phyloP scores from a whole-genome alignment of 495 filamentous ascomycete genomes.

The Penicillium crystallinum region DNA sequence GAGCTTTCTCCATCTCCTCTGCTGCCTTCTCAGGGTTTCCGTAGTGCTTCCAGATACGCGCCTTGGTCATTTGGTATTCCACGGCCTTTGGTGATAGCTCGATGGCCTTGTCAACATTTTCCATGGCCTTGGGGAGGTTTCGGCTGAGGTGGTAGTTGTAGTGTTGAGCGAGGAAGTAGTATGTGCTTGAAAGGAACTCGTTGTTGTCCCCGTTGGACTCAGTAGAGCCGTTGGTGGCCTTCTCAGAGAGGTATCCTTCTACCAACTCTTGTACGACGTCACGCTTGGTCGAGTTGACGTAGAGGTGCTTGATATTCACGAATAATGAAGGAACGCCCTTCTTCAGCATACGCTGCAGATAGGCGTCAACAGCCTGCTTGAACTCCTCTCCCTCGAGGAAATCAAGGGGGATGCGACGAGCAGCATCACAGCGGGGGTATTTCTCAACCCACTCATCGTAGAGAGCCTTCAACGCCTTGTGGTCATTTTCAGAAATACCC shows the following conservation, averaged over 20 bases:
- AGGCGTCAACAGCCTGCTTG: slow-evolving; percentile 68
- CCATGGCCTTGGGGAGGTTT: slow-evolving; percentile 72
- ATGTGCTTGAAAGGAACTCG: slow-evolving; percentile 65
- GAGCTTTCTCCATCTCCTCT: slow-evolving; percentile 82
- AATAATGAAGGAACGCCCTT: slow-evolving; percentile 97
- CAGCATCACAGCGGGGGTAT: slow-evolving; percentile 76
- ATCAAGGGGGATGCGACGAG: slow-evolving; percentile 80
- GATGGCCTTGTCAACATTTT: slow-evolving; percentile 77
- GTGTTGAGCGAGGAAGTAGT: slow-evolving; percentile 94
- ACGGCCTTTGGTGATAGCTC: slow-evolving; percentile 70
- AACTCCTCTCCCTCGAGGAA: slow-evolving; percentile 86
- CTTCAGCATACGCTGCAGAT: slow-evolving; percentile 79
- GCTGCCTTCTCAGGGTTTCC: slow-evolving; percentile 77
- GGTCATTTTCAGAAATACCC: slow-evolving; percentile 56
- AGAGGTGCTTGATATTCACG: slow-evolving; percentile 90
- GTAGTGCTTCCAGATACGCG: slow-evolving; percentile 89
- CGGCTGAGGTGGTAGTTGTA: slow-evolving; percentile 90
- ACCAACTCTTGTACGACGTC: slow-evolving; percentile 69
- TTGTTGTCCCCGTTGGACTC: slow-evolving; percentile 49
- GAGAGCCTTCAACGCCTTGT: slow-evolving; percentile 58
- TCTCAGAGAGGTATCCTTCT: slow-evolving; percentile 62
- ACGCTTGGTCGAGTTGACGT: slow-evolving; percentile 70
- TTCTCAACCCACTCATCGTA: slow-evolving; percentile 81
- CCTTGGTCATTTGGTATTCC: slow-evolving; percentile 93
- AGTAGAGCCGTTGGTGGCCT: slow-evolving; percentile 40